Percentiles rank a stretch among this genome's conserved stretches.
phyloP scores from a whole-genome alignment of 768 basidiomycete genomes.

The Mycena capillaripes region DNA sequence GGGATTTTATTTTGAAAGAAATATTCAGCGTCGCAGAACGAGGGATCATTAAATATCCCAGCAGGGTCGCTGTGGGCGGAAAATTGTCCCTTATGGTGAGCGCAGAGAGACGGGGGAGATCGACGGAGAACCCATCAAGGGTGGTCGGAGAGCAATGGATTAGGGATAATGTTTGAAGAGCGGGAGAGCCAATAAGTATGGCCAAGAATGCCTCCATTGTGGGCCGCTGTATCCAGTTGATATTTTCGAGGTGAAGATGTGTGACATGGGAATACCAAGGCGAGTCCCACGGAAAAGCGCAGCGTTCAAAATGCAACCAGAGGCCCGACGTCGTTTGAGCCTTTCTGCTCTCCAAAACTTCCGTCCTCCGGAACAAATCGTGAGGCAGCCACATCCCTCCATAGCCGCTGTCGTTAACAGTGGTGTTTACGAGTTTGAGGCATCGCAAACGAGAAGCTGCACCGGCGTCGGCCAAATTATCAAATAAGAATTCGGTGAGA shows the following conservation, averaged over 20 bases:
- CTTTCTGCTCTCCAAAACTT: background rate
- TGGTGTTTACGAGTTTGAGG: constrained; percentile 20
- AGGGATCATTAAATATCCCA: constrained; percentile 10
- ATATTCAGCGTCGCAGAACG: constrained; percentile 10
- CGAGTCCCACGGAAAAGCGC: constrained; percentile 34
- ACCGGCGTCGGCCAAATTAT: background rate
- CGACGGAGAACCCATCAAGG: constrained; percentile 15
- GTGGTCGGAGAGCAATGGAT: constrained; percentile 21
- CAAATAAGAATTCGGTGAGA: background rate
- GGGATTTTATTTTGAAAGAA: background rate
- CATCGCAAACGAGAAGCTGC: constrained; percentile 16
- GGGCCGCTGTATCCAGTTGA: background rate
- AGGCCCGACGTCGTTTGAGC: background rate
- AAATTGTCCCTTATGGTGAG: background rate
- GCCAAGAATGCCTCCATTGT: constrained; percentile 14
- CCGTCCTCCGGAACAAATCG: constrained; percentile 2
- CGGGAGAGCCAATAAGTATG: constrained; percentile 16
- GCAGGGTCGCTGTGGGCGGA: background rate
- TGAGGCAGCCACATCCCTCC: constrained; percentile 18
- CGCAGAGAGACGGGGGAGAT: constrained; percentile 19
- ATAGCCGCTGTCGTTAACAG: background rate
- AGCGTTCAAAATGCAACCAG: constrained; percentile 16
- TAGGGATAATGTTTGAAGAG: constrained; percentile 20
- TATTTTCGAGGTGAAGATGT: constrained; percentile 27
- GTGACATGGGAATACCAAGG: constrained; percentile 25